Evolutionary conservation across 371 early-diverging fungal genomes (phyloP), one percentile per base, ranked within the genome.

Genomic region (Neoconidiobolus thromboides): DNA sequence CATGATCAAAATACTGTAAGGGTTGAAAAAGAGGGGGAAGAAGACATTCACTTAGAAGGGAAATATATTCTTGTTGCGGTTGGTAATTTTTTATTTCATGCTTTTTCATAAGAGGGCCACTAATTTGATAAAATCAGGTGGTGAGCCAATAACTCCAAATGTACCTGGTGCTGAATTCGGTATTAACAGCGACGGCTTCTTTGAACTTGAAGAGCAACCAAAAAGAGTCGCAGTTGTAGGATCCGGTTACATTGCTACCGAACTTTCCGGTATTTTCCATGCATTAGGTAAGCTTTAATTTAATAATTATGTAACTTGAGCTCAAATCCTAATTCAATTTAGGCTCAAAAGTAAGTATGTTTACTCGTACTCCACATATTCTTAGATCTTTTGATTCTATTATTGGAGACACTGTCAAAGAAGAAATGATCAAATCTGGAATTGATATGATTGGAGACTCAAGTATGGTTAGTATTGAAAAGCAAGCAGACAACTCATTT

Each of bases 181-280:
- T 48, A 89, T 93, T 62, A 84, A 81, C 62, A 86, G 87, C 62
- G 98, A 99, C 71, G 92, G 90, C 12, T 99, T 99, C 74, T 99
- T 98, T 70, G 88, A 89, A 50, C 76, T 99, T 53, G 83, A 86
- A 63, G 60, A 80, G 39, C 82, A 90, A 69, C 99, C 99, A 55
- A 86, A 90, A 72, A 81, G 85, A 63, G 92, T 95, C 9, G 83
- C 89, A 14, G 89, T 91, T 37, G 78, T 90, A 41, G 92, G 86
- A 51, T 79, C 87, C 5, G 90, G 90, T 1, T 78, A 60, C 41
- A 98, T 99, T 70, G 97, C 91, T 55, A 73, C 97, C 50, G 99
- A 99, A 70, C 75, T 97, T 36, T 95, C 96, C 2, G 94, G 95
- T 47, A 87, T 99, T 60, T 91, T 98, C 71, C 75, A 86, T 58